Evolutionary conservation across 2,329 filamentous ascomycete species (phyloP), one percentile per base, ranked within the genome.

Genomic region (Cryphonectria carpinicola): DNA sequence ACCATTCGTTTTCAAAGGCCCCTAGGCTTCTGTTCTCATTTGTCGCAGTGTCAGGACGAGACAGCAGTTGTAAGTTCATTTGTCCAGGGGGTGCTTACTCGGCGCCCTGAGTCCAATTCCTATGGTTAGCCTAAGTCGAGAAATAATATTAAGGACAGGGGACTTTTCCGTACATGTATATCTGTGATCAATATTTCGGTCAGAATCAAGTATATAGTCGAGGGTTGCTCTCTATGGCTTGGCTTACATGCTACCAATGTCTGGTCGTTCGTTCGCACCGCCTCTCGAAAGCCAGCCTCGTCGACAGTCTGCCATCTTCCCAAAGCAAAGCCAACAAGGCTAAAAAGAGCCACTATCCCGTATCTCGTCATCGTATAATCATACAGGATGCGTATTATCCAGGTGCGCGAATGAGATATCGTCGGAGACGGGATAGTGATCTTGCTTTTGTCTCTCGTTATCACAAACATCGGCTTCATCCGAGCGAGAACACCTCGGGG

Each of bases 241-340:
- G n/a, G 49, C 70, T 71, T 60, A 71, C 70, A 71, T 39, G 70
- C 63, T 67, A 69, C 67, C 25, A 71, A 46, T 14, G 67, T 70
- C 4, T 63, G 64, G 10, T 71, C 63, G 46, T 67, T 70, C 7
- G 43, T 39, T 22, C 49, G 11, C 35, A 70, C 19, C 3, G 67
- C 70, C 28, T 64, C 28, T 8, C 65, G 65, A n/a, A 70, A 58
- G 10, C n/a, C 19, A 32, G 49, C 3, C 39, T 70, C 69, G 22
- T 68, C 65, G 37, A 70, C 60, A 32, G 49, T 35, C 56, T 52
- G 39, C 69, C 69, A 70, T 43, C 60, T 70, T 11, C 58, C 69
- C 17, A 41, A 2, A 14, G 69, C n/a, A 3, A n/a, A 17, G 52
- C 43, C 4, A 22, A 68, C 32, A 39, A 68, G 60, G 37, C 65